Conservation (phyloP, 768 basidiomycete species). For the Leucocoprinus leucothites region DNA sequence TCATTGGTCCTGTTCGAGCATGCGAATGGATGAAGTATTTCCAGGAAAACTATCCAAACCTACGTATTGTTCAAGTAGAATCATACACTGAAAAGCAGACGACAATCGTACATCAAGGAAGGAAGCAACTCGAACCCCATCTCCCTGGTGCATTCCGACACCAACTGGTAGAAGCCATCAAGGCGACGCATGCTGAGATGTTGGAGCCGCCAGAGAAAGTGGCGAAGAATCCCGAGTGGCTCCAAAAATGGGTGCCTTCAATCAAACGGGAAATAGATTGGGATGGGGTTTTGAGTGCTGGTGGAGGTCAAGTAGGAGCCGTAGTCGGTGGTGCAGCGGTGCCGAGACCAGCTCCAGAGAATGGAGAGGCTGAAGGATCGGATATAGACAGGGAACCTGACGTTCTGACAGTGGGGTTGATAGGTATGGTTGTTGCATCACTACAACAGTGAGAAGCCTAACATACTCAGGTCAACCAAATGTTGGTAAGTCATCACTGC, state of each 20-base stretch:
- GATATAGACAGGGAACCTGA: conserved; percentile 33
- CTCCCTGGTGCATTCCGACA: conserved; percentile 65
- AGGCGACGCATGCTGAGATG: conserved; percentile 62
- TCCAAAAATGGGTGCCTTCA: conserved; percentile 61
- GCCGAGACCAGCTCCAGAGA: conserved; percentile 23
- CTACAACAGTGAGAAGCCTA: neutral
- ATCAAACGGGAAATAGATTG: conserved; percentile 73
- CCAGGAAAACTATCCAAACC: conserved; percentile 44
- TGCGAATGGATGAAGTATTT: conserved; percentile 67
- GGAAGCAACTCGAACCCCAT: conserved; percentile 53
- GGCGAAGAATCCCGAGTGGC: conserved; percentile 39
- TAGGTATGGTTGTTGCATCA: conserved; percentile 45
- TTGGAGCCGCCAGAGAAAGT: conserved; percentile 65
- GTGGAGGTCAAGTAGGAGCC: conserved; percentile 41
- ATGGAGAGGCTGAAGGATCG: conserved; percentile 20
- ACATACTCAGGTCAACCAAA: conserved; percentile 77
- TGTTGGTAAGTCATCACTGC: conserved; percentile 89
- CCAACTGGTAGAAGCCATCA: conserved; percentile 62
- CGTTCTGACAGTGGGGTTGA: conserved; percentile 75
- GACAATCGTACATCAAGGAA: conserved; percentile 41
- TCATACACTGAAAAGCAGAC: conserved; percentile 58
- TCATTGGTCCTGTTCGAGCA: conserved; percentile 64
- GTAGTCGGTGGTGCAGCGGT: conserved; percentile 39
- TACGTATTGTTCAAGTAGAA: conserved; percentile 72
- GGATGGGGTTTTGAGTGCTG: conserved; percentile 53